Percentiles rank a stretch among this genome's conserved stretches.
These are phyloP conservation scores for Teunomyces aglyptinius DNA, from an alignment of 805 yeast species.

Conservation along the genomic window DNA sequence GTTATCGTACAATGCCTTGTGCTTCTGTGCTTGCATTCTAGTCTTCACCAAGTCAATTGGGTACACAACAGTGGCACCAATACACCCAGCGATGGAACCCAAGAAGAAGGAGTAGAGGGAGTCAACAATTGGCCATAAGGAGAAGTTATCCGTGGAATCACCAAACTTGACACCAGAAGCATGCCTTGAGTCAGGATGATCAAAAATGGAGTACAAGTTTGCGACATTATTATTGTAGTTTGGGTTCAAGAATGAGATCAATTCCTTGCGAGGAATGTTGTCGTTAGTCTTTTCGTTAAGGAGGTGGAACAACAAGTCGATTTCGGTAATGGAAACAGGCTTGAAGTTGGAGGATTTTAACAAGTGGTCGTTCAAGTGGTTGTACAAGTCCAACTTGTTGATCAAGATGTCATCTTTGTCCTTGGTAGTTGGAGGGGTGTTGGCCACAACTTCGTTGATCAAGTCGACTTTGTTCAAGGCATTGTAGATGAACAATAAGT, in stretches of 20 bases:
- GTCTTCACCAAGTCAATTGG: slow-evolving; percentile 96
- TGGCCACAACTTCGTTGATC: slow-evolving; percentile 45
- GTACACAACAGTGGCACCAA: slow-evolving; percentile 97
- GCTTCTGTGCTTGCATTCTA: slow-evolving; percentile 94
- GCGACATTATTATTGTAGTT: slow-evolving; percentile 36
- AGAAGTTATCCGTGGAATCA: slow-evolving; percentile 36
- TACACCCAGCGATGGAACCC: slow-evolving; percentile 95
- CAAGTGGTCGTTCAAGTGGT: slow-evolving; percentile 43
- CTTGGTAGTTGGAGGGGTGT: slow-evolving; percentile 42
- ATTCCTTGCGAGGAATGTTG: slow-evolving; percentile 39
- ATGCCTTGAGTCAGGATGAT: slow-evolving; percentile 42
- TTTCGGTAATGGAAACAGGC: slow-evolving; percentile 38
- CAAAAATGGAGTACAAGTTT: slow-evolving; percentile 37
- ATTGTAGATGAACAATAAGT: slow-evolving; percentile 40
- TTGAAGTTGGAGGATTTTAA: slow-evolving; percentile 43
- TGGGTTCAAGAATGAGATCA: slow-evolving; percentile 58
- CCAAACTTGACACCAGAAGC: slow-evolving; percentile 12
- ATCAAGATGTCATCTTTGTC: slow-evolving; percentile 43
- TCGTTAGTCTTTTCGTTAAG: slow-evolving; percentile 36
- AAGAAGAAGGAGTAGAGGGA: slow-evolving; percentile 82
- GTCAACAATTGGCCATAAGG: slow-evolving; percentile 53
- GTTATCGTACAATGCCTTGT: slow-evolving; percentile 65
- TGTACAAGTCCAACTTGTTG: slow-evolving; percentile 39
- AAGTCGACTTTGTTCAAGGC: slow-evolving; percentile 41
- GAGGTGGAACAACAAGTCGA: slow-evolving; percentile 41